These are phyloP conservation scores for Cladophialophora psammophila DNA, from an alignment of 2,329 filamentous ascomycete species.

Conservation along the genomic window DNA sequence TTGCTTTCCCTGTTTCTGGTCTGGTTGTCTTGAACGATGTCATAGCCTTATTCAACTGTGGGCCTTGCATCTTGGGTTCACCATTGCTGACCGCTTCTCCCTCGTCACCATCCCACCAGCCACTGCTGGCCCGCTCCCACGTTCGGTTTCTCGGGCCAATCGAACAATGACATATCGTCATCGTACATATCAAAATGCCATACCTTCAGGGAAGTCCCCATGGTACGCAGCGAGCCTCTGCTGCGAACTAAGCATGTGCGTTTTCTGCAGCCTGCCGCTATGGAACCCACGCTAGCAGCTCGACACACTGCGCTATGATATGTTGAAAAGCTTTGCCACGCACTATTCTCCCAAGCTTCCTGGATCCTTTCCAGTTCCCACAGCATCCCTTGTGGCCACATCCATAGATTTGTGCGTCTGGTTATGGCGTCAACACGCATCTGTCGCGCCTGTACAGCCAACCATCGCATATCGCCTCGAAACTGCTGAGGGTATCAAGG, in stretches of 20 bases:
- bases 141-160: conserved; percentile 2
- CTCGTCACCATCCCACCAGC: conserved; percentile 18
- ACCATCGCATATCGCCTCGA: conserved; percentile 11
- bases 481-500: conserved; percentile 26
- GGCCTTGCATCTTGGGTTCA: not conserved
- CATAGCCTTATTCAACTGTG: conserved; percentile 1
- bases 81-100: conserved; percentile 31
- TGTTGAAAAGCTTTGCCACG: conserved; percentile 27
- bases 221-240: conserved; percentile 5
- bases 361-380: conserved; percentile 25
- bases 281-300: conserved; percentile 8
- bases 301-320: conserved; percentile 13
- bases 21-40: conserved; percentile 7
- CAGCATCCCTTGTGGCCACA: conserved; percentile 10
- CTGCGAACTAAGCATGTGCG: conserved; percentile 30
- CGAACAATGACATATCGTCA: conserved; percentile 25
- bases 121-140: conserved; percentile 10
- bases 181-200: conserved; percentile 32
- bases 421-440: conserved; percentile 32
- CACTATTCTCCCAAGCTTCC: conserved; percentile 8
- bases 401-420: not conserved
- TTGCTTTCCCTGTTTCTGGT: conserved; percentile 9
- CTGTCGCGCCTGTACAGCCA: conserved; percentile 17
- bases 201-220: conserved; percentile 1
- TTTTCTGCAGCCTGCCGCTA: conserved; percentile 29